Base-by-base conservation (phyloP, 2,329 filamentous ascomycete species). In the Sordariomycetes sp. region DNA sequence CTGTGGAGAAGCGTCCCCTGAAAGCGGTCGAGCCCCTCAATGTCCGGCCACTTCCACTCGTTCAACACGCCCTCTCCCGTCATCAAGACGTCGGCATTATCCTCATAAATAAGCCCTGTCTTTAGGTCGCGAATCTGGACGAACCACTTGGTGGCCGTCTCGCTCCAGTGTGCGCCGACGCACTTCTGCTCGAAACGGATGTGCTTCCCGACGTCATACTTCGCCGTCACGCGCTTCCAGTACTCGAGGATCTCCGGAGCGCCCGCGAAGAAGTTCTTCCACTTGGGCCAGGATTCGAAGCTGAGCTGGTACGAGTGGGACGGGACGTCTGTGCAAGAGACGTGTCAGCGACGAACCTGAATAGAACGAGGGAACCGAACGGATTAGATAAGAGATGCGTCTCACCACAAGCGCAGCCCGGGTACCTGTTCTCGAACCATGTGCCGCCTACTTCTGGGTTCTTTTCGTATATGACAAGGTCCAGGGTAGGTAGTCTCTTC, bases 251-350 rank as follows among this genome's bases (percentile, higher is more conserved):
- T 90, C 67, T 90, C 87, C 3, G 72, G 67, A 0, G 86, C 86
- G 43, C 81, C 80, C 0, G 86, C 80, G 64, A 87, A 90, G 60
- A 84, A 76, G 63, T 88, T 82, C 0, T 77, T 78, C 87, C 87
- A 90, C 61, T 87, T 76, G 0, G 78, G 79, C 58, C 89, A 89
- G 1, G 85, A 84, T 8, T 77, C 75, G 66, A 88, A 89, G 0
- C 81, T 83, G 12, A 79, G 80, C 65, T 88, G 86, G 64, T 90
- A 90, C 20, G 85, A 83, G 66, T 88, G 83, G 0, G 85, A 80
- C 0, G 86, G 84, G 16, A 89, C 81, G 32, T 89, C 85, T 62
- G 86, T 89, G 53, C 83, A 48, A 48, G 16, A 11, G 43, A 4
- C 28, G 4, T 32, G 28, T 32, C 28, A 32, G 28, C 8, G 28